Base-by-base conservation (phyloP, 2,329 filamentous ascomycete genomes). In the Rugonectria rugulosa region DNA sequence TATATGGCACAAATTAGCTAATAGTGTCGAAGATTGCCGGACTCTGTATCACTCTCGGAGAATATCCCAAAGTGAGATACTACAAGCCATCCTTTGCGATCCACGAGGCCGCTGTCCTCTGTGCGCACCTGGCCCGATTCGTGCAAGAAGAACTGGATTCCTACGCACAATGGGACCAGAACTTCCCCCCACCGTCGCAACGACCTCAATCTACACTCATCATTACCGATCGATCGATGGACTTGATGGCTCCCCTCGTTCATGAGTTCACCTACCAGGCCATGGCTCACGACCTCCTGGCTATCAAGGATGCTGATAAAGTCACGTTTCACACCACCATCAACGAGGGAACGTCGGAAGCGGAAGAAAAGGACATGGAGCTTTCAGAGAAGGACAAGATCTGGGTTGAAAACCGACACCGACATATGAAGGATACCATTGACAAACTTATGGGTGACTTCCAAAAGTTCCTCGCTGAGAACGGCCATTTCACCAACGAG, bases 191-290 rank as follows among this genome's bases (percentile, higher is more conserved):
- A 1, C 87, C 81, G n/a, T 86, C 86, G 8, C 83, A 86, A 45
- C 82, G 94, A 48, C 94, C 93, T 6, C 88, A 91, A 61, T 91
- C 91, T 32, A 86, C 92, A 1, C 83, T 99, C 1, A 80, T 97
- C 67, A 89, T 99, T 58, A 91, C 92, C 1, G 95, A 98, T 72
- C 86, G 95, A 59, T 91, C 92, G 7, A 95, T 99, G 89, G 95
- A 99, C 72, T 75, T 97, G 4, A 86, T 89, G 76, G 88, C 94
- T 0, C 95, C 95, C 1, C 77, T 98, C 10, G 71, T 98, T 4
- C 95, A 99, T 75, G 95, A 99, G 69, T 97, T 99, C 71, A 97
- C 95, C 11, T 99, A 98, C 72, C 95, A 99, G 74, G 92, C 95
- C 45, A 98, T 99, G 94, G 94, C 92, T 4, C 91, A 97, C 73